Base-by-base conservation (phyloP, 1,284 basidiomycete genomes). In the Tilletia horrida region DNA sequence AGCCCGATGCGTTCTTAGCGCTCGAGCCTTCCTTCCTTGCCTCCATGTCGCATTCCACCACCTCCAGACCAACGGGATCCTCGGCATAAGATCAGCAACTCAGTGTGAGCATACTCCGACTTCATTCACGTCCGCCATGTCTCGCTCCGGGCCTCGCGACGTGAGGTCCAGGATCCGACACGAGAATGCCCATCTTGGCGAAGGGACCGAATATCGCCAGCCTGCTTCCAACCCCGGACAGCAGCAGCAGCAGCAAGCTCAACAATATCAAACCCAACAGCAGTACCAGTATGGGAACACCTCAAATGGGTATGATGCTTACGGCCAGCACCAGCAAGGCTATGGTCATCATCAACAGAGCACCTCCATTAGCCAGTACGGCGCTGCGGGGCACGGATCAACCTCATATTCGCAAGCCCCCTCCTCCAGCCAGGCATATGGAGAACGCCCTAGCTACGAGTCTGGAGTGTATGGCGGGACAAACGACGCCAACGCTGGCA, bases 111-210 rank as follows among this genome's bases (percentile, higher is more conserved):
- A n/a, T n/a, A n/a, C n/a, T n/a, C n/a, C n/a, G n/a, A n/a, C 35
- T 40, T 40, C 35, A 11, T 40, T 4, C 35, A 40, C 35, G 4
- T 16, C 13, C n/a, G 55, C 1, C 25, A 59, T 59, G 55, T 59
- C 55, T 18, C 55, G 55, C 55, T 35, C 55, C 55, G 55, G 55
- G 23, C 55, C 55, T 29, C 55, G 55, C 55, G 74, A 79, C 65
- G 63, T 77, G 50, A 75, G 80, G 14, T 75, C 79, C 69, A 71
- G 72, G 66, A 81, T 81, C 71, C 76, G 77, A 62, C 80, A 81
- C 66, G 75, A 77, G 48, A 81, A 81, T 59, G 44, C 67, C 25
- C 69, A 64, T 27, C 76, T 81, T 2, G 80, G 80, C 21, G 66
- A 68, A 0, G 80, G 80, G 16, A 73, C 76, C 7, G 76, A 75